These are phyloP conservation scores for Wickerhamiella parazyma DNA, from an alignment of 805 yeast species.

Conservation along the genomic window DNA sequence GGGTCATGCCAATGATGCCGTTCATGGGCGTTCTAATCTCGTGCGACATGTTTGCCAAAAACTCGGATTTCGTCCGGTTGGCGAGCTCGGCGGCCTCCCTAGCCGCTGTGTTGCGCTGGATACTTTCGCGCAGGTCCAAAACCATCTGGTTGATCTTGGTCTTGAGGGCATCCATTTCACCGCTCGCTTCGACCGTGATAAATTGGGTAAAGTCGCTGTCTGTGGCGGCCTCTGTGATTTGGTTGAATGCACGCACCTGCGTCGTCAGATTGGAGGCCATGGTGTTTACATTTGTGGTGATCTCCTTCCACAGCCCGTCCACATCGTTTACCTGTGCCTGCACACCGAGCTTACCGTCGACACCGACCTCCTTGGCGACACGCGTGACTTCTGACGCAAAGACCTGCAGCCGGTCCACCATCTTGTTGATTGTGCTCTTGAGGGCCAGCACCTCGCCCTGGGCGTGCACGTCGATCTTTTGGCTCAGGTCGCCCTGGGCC, in stretches of 20 bases:
- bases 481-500: conserved; percentile 77
- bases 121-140: conserved; percentile 70
- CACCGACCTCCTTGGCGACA: conserved; percentile 87
- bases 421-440: conserved; percentile 75
- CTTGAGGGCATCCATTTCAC: conserved; percentile 62
- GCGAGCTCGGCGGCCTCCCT: conserved; percentile 91
- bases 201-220: conserved; percentile 86
- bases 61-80: conserved; percentile 78
- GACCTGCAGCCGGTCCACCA: conserved; percentile 82
- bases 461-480: conserved; percentile 77
- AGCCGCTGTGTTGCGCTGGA: conserved; percentile 84
- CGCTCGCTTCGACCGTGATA: conserved; percentile 81
- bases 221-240: conserved; percentile 86
- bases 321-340: conserved; percentile 86
- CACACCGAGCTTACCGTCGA: conserved; percentile 83
- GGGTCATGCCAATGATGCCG: conserved; percentile 90
- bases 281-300: conserved; percentile 79
- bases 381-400: conserved; percentile 81
- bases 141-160: conserved; percentile 66
- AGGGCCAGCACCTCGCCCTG: conserved; percentile 81
- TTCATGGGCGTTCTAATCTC: conserved; percentile 87
- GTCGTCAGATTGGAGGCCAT: conserved; percentile 91
- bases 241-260: conserved; percentile 87
- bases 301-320: conserved; percentile 85
- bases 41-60: conserved; percentile 76